Evolutionary conservation across 2,329 filamentous ascomycete genomes (phyloP).

Genomic region (Purpureocillium takamizusanense): DNA sequence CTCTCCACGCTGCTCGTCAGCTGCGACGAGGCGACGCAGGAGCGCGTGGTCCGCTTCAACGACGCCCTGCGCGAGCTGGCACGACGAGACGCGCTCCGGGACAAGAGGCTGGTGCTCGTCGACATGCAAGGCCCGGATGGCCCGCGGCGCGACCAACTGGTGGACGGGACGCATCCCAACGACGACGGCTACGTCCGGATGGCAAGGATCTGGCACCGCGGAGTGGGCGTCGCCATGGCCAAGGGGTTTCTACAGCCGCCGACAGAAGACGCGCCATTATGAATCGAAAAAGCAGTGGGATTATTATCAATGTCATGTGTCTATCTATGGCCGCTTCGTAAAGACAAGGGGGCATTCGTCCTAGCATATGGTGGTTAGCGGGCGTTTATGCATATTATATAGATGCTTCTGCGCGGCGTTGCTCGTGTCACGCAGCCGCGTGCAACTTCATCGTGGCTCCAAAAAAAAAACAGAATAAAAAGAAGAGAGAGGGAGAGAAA

Average conservation of each 20-base stretch:
- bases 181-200: slow-evolving; percentile 18
- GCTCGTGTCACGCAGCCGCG: too few species aligned
- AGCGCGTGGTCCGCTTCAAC: slow-evolving; percentile 18
- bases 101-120: slow-evolving; percentile 21
- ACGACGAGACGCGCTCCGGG: slow-evolving; percentile 10
- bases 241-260: too few species aligned
- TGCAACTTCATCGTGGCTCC: too few species aligned
- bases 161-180: slow-evolving; percentile 23
- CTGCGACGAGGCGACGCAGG: slow-evolving; percentile 11
- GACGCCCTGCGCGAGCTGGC: slow-evolving; percentile 15
- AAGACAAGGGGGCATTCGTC: slow-evolving; percentile 27
- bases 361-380: slow-evolving; percentile 9
- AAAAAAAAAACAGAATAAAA: too few species aligned
- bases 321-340: slow-evolving; percentile 14
- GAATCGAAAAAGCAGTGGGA: too few species aligned
- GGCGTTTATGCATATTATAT: neutral
- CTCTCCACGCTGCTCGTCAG: slow-evolving; percentile 21
- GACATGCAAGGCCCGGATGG: slow-evolving; percentile 24
- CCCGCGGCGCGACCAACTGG: slow-evolving; percentile 16
- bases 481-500: too few species aligned
- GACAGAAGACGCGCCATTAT: too few species aligned
- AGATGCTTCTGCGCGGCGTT: too few species aligned
- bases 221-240: too few species aligned
- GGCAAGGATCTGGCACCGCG: too few species aligned
- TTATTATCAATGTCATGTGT: too few species aligned